Evolutionary conservation across 495 filamentous ascomycete genomes (phyloP).

Genomic region (Thozetella sp.): DNA sequence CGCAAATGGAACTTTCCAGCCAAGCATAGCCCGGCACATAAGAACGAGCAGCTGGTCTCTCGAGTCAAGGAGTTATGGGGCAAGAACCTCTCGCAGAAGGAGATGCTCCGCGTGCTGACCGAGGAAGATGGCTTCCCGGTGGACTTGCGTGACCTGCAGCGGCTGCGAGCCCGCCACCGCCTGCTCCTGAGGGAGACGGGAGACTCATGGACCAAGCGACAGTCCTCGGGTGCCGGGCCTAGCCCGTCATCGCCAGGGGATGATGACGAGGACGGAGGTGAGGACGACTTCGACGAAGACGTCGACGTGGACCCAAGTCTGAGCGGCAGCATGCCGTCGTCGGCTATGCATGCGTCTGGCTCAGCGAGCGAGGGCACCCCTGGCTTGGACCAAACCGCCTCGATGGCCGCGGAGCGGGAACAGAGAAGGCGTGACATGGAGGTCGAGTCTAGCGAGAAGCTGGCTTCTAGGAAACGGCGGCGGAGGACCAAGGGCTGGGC

Average conservation of each 20-base stretch:
- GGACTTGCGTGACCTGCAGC: constrained; percentile 67
- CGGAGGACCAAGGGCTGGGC: constrained; percentile 72
- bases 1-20: constrained; percentile 78
- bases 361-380: constrained; percentile 12
- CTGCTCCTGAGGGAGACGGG: constrained; percentile 64
- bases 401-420: constrained; percentile 36
- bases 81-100: constrained; percentile 64
- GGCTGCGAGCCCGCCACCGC: constrained; percentile 64
- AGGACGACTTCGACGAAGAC: constrained; percentile 7
- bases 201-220: constrained; percentile 49
- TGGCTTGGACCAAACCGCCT: not conserved
- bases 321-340: not conserved
- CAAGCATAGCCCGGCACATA: constrained; percentile 70
- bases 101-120: constrained; percentile 72
- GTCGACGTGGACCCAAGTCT: constrained; percentile 4
- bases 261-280: constrained; percentile 5
- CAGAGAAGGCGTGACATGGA: constrained; percentile 59
- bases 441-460: constrained; percentile 64
- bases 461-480: constrained; percentile 68
- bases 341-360: not conserved
- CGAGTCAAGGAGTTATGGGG: constrained; percentile 79
- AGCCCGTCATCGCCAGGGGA: not conserved
- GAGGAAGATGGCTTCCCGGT: constrained; percentile 70
- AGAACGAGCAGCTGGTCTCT: constrained; percentile 63
- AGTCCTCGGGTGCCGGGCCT: not conserved